Conservation (phyloP, 73 alveolate species). For the Tetrahymena elliotti region DNA sequence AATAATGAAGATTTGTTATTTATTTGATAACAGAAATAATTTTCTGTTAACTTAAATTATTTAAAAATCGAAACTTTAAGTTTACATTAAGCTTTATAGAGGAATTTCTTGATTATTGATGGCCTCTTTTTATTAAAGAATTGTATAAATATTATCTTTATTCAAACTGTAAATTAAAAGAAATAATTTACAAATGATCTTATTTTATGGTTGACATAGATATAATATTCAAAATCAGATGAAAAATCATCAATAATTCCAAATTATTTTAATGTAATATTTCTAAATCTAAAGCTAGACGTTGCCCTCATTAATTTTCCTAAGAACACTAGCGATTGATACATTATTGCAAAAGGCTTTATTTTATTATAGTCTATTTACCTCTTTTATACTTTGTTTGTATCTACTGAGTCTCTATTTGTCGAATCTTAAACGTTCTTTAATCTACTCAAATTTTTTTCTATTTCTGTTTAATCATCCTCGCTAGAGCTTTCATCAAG, state of each 20-base stretch:
- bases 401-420: neutral
- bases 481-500: neutral
- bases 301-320: neutral
- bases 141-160: neutral
- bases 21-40: no score
- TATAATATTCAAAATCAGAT: neutral
- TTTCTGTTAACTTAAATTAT: no score
- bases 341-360: neutral
- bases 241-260: neutral
- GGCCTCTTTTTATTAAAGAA: neutral
- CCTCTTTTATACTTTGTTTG: neutral
- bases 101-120: neutral
- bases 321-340: neutral
- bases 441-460: neutral
- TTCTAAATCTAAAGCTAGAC: neutral
- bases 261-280: neutral
- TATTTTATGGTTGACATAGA: neutral
- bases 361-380: neutral
- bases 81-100: neutral
- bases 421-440: neutral
- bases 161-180: neutral
- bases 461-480: neutral
- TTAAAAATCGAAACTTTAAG: no score
- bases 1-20: no score
- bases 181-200: neutral